These are phyloP conservation scores for Saccharomycopsis fibuligera DNA, from an alignment of 805 yeast genomes.

Conservation along the genomic window DNA sequence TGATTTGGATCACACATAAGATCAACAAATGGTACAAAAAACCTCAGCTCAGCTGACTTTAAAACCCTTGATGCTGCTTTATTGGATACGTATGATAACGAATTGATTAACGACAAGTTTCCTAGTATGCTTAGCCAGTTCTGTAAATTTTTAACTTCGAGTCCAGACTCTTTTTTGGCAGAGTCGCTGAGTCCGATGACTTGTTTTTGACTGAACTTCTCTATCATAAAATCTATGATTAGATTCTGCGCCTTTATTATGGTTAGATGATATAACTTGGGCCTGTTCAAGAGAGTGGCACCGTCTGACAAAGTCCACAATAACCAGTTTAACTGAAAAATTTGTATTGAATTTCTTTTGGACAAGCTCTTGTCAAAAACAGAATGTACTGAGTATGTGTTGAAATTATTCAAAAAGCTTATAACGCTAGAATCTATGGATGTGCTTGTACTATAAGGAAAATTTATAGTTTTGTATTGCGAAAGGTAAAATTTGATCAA, in stretches of 20 bases:
- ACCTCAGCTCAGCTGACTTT: constrained; percentile 1
- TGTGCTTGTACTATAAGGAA: neutral
- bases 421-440: neutral
- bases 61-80: neutral
- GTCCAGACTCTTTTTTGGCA: neutral
- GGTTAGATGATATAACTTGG: constrained; percentile 6
- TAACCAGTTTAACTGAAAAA: constrained; percentile 8
- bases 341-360: neutral
- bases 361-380: neutral
- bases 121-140: constrained; percentile 8
- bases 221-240: constrained; percentile 4
- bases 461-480: neutral
- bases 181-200: neutral
- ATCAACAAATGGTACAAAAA: constrained; percentile 10
- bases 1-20: neutral
- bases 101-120: constrained; percentile 3
- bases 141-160: neutral
- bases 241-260: constrained; percentile 15
- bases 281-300: neutral
- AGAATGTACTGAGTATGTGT: no score
- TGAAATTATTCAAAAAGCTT: constrained; percentile 2
- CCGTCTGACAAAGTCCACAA: constrained; percentile 14
- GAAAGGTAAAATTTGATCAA: constrained; percentile 6
- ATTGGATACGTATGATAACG: neutral
- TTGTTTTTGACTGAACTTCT: neutral